Evolutionary conservation across 2,329 filamentous ascomycete genomes (phyloP).

Genomic region (Pseudogymnoascus sp.): DNA sequence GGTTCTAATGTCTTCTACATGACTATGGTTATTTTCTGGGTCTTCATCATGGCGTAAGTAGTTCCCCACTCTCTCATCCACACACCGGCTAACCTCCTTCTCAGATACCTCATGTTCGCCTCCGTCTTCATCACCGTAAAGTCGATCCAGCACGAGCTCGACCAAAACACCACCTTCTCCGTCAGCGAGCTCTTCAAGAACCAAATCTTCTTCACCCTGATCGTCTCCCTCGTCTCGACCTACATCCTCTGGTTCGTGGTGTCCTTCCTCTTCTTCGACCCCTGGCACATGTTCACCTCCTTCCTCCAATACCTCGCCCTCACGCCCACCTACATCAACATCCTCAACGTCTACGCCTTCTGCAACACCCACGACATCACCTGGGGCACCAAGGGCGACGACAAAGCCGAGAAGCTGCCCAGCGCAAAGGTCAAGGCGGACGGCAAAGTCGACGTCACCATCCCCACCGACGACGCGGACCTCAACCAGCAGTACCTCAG

Average conservation of each 20-base stretch:
- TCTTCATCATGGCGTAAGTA: slow-evolving; percentile 78
- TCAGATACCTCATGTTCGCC: slow-evolving; percentile 82
- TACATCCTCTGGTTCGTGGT: slow-evolving; percentile 89
- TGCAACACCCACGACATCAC: slow-evolving; percentile 98
- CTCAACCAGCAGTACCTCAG: slow-evolving; percentile 90
- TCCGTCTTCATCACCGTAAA: slow-evolving; percentile 89
- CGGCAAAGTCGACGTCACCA: slow-evolving; percentile 85
- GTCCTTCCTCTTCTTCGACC: slow-evolving; percentile 91
- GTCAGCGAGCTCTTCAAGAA: slow-evolving; percentile 74
- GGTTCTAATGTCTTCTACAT: slow-evolving; percentile 92
- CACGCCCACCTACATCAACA: slow-evolving; percentile 95
- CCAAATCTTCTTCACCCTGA: slow-evolving; percentile 82
- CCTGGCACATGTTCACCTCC: slow-evolving; percentile 98
- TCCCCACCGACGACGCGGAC: slow-evolving; percentile 84
- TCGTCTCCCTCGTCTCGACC: slow-evolving; percentile 85
- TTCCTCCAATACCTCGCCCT: slow-evolving; percentile 91
- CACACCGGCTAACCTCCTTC: slow-evolving; percentile 10
- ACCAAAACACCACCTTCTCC: slow-evolving; percentile 53
- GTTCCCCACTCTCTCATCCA: neutral
- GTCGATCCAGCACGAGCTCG: slow-evolving; percentile 67
- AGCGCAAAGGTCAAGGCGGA: slow-evolving; percentile 85
- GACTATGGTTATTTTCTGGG: slow-evolving; percentile 99
- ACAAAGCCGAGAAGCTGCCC: slow-evolving; percentile 85
- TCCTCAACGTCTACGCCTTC: slow-evolving; percentile 97
- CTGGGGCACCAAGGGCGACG: slow-evolving; percentile 96